Evolutionary conservation across 345 rosid species (phyloP).

Genomic region (Sisymbrium irio): DNA sequence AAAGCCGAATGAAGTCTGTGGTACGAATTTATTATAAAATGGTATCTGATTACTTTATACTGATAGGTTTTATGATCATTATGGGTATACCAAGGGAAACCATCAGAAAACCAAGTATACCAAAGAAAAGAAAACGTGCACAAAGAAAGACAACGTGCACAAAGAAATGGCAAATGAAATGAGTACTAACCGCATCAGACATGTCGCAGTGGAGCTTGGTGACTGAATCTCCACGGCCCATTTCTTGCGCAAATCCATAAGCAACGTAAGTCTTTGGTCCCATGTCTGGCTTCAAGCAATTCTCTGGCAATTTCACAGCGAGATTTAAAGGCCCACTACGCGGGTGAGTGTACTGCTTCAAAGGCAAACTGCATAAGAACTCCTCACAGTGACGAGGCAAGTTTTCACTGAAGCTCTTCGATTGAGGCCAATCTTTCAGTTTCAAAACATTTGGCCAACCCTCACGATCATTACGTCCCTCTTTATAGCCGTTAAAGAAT

Average conservation of each 20-base stretch:
- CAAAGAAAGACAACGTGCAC: neutral
- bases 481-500: constrained; percentile 59
- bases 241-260: constrained; percentile 64
- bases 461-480: constrained; percentile 31
- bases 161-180: neutral
- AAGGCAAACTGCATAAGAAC: constrained; percentile 63
- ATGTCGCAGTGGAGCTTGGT: constrained; percentile 88
- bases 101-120: neutral
- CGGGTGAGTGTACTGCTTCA: constrained; percentile 77
- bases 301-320: constrained; percentile 51
- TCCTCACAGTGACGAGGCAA: constrained; percentile 71
- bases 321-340: constrained; percentile 54
- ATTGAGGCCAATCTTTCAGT: constrained; percentile 86
- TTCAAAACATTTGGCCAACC: constrained; percentile 66
- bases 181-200: constrained; percentile 72
- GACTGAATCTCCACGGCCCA: constrained; percentile 85
- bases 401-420: constrained; percentile 48
- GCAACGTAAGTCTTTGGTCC: constrained; percentile 86
- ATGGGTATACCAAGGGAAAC: neutral
- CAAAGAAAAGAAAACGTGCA: neutral
- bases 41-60: neutral
- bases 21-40: neutral
- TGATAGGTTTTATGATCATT: neutral
- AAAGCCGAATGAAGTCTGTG: neutral
- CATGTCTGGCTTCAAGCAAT: constrained; percentile 68